Percentiles rank a stretch among this genome's conserved stretches.
phyloP scores from a whole-genome alignment of 2,329 filamentous ascomycete species.

The Aspergillus arachidicola region DNA sequence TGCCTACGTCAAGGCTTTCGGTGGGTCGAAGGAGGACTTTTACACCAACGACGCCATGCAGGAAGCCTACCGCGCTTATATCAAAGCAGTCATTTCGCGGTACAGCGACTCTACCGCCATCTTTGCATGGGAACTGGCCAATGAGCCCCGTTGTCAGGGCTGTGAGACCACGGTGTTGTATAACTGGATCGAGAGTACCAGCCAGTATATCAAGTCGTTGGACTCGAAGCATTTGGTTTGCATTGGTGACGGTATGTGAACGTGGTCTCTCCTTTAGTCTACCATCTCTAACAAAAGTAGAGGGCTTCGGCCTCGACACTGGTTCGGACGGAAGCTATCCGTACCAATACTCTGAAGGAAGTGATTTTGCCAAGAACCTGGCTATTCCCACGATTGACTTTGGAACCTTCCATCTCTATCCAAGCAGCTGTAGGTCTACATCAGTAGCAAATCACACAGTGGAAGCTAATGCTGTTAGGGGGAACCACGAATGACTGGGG shows the following conservation, averaged over 20 bases:
- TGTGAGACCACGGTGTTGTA: slow-evolving; percentile 61
- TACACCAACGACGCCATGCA: slow-evolving; percentile 59
- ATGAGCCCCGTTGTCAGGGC: slow-evolving; percentile 66
- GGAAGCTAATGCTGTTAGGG: slow-evolving; percentile 25
- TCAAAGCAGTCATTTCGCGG: slow-evolving; percentile 60
- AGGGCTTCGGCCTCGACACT: slow-evolving; percentile 56
- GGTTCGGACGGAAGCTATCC: slow-evolving; percentile 57
- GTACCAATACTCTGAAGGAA: slow-evolving; percentile 54
- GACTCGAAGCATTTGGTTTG: slow-evolving; percentile 65
- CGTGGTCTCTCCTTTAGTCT: neutral
- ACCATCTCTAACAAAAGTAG: slow-evolving; percentile 29
- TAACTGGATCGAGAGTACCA: slow-evolving; percentile 61
- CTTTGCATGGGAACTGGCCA: slow-evolving; percentile 69
- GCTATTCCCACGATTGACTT: slow-evolving; percentile 59
- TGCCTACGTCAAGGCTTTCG: slow-evolving; percentile 60
- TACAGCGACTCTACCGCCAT: slow-evolving; percentile 63
- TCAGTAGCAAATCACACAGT: neutral
- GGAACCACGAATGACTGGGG: slow-evolving; percentile 47
- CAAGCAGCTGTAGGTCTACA: slow-evolving; percentile 44
- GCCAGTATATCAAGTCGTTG: slow-evolving; percentile 65
- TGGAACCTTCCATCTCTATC: slow-evolving; percentile 58
- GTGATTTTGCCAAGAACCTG: slow-evolving; percentile 56
- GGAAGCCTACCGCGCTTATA: slow-evolving; percentile 63
- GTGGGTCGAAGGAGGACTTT: slow-evolving; percentile 55
- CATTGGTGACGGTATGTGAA: slow-evolving; percentile 54